Percentiles rank a stretch among this genome's conserved stretches.
Conservation (phyloP, 345 rosid genomes). For the Eucalyptus brandiana region DNA sequence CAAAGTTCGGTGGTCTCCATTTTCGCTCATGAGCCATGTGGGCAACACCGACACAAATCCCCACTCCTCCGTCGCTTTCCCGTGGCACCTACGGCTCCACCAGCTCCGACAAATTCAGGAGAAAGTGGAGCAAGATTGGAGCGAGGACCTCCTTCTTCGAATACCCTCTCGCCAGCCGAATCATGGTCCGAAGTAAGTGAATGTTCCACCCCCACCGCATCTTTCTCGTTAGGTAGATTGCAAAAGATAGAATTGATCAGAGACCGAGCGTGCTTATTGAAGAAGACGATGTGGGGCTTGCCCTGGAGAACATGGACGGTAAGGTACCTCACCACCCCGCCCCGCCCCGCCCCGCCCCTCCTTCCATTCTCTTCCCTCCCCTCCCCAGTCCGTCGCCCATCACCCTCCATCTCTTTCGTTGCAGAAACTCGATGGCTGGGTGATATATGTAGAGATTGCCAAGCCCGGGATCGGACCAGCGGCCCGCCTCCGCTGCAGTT, state of each 20-base stretch:
- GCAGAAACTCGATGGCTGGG: conserved; percentile 57
- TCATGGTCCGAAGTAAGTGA: conserved; percentile 59
- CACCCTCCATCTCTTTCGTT: background rate
- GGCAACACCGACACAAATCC: background rate
- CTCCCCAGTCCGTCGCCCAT: background rate
- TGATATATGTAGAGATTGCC: conserved; percentile 60
- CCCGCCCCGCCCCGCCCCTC: background rate
- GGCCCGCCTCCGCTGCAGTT: conserved; percentile 47
- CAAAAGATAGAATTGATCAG: background rate
- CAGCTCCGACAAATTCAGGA: background rate
- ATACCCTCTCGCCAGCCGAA: conserved; percentile 78
- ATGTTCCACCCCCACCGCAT: background rate
- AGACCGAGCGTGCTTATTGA: background rate
- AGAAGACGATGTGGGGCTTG: conserved; percentile 59
- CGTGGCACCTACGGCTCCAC: background rate
- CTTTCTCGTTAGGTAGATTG: background rate
- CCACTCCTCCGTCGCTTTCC: background rate
- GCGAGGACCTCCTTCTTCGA: conserved; percentile 34
- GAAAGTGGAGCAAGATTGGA: background rate
- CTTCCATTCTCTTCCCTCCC: background rate
- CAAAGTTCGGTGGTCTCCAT: background rate
- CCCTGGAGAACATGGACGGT: conserved; percentile 72
- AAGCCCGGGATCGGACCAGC: conserved; percentile 50
- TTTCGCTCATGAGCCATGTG: background rate
- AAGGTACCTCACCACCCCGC: conserved; percentile 14